Evolutionary conservation across 805 yeast species (phyloP).

Genomic region (Trichomonascus vanleenenianus): DNA sequence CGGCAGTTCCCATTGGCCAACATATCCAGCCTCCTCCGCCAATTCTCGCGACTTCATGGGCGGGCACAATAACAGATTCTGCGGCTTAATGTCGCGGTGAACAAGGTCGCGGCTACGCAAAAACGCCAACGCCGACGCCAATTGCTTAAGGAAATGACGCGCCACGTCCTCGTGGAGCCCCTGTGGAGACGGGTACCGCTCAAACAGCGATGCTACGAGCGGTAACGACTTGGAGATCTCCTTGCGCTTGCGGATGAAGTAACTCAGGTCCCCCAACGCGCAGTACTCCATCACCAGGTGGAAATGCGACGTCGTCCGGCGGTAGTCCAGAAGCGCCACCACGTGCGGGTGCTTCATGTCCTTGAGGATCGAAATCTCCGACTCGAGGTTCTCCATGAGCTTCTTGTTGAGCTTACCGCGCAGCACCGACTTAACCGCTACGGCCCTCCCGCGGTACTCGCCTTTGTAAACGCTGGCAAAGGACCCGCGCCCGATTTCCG

Average conservation of each 20-base stretch:
- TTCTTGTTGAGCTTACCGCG: conserved; percentile 79
- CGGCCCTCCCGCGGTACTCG: conserved; percentile 46
- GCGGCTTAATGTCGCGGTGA: conserved; percentile 95
- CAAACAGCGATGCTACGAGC: conserved; percentile 63
- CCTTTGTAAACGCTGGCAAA: conserved; percentile 96
- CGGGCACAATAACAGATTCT: conserved; percentile 71
- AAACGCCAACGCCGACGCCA: conserved; percentile 76
- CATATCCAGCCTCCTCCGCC: conserved; percentile 49
- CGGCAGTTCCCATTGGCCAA: conserved; percentile 85
- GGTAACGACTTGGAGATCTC: conserved; percentile 72
- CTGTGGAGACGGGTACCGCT: conserved; percentile 76
- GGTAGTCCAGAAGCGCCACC: conserved; percentile 77
- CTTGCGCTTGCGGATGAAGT: conserved; percentile 69
- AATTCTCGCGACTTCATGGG: conserved; percentile 61
- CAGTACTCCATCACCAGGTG: conserved; percentile 95
- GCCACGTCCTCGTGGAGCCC: conserved; percentile 78
- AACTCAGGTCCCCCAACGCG: conserved; percentile 87
- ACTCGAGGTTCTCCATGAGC: conserved; percentile 80
- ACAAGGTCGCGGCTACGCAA: conserved; percentile 77
- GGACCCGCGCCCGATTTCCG: conserved; percentile 91
- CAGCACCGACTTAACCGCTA: conserved; percentile 85
- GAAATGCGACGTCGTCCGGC: conserved; percentile 66
- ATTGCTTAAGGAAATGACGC: conserved; percentile 77
- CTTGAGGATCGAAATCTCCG: conserved; percentile 84
- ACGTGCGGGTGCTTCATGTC: conserved; percentile 89